phyloP scores from a whole-genome alignment of 257 asterid genomes.

The Scutellaria minor region DNA sequence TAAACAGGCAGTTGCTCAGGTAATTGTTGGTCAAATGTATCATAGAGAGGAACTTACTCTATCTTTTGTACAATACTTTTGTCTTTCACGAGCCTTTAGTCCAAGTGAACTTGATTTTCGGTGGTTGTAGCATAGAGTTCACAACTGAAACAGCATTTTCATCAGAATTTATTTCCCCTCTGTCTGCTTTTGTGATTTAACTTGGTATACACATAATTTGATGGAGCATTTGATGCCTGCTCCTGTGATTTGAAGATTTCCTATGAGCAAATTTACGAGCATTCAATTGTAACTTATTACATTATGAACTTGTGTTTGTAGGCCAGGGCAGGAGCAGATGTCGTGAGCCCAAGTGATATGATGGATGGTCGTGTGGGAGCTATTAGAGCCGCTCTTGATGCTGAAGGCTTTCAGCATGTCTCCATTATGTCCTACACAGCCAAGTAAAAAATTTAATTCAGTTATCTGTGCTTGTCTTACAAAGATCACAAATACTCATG shows the following conservation, averaged over 20 bases:
- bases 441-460: constrained; percentile 50
- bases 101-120: not conserved
- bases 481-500: not conserved
- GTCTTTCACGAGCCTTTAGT: not conserved
- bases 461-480: not conserved
- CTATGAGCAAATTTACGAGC: not conserved
- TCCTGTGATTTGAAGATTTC: not conserved
- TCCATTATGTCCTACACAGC: constrained; percentile 97
- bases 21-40: constrained; percentile 35
- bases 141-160: constrained; percentile 17
- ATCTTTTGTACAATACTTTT: not conserved
- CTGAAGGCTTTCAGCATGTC: constrained; percentile 84
- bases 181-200: not conserved
- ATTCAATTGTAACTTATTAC: constrained; percentile 17
- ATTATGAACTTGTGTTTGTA: constrained; percentile 35
- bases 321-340: constrained; percentile 99
- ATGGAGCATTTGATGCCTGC: not conserved
- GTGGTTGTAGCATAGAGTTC: not conserved
- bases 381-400: constrained; percentile 88
- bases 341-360: constrained; percentile 97
- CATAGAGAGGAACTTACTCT: not conserved
- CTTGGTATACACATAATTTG: constrained; percentile 8
- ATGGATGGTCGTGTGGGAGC: constrained; percentile 99
- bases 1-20: constrained; percentile 97
- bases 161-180: not conserved